Evolutionary conservation across 73 alveolate genomes (phyloP), one percentile per base, ranked within the genome.

Genomic region (Paramecium biaurelia): DNA sequence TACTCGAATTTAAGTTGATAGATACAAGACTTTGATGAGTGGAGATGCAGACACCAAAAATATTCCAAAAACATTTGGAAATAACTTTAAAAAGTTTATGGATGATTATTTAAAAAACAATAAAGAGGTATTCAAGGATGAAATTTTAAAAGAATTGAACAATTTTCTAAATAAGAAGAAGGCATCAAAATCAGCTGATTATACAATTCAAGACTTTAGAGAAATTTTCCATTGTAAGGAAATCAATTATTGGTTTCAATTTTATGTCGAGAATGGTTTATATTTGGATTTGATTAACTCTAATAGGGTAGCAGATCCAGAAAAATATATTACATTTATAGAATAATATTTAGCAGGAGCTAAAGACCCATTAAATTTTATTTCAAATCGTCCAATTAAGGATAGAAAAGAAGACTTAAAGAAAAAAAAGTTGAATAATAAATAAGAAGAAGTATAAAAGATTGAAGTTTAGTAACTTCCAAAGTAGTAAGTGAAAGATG

Each of bases 321-420:
- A 74, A 20, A n/a, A 1, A 37, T 74, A 74, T 12, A 20, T 74
- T n/a, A 23, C 1, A 34, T 74, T 74, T 23, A 37, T 74, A 74
- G 87, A 74, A 18, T 11, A 74, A 20, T 74, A 74, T 74, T 41
- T 74, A n/a, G 59, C 67, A 1, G 87, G 87, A 34, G 87, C 87
- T 15, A 11, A 37, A 21, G 21, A 74, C 7, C 87, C 87, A 41
- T 18, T 28, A 20, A 74, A 74, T 74, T 74, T 74, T 12, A 74
- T 74, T 15, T 63, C 49, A 14, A 63, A 5, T 63, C 41, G 84
- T 7, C 68, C 68, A 18, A 53, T 53, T 0, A n/a, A 53, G 4
- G 11, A 18, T 15, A 53, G 12, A 15, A 53, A 53, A 53, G 4
- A 53, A n/a, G 15, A 53, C 15, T 15, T 15, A 18, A 53, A 53